Conservation (phyloP, 2,329 filamentous ascomycete species). For the Fusarium burgessii region DNA sequence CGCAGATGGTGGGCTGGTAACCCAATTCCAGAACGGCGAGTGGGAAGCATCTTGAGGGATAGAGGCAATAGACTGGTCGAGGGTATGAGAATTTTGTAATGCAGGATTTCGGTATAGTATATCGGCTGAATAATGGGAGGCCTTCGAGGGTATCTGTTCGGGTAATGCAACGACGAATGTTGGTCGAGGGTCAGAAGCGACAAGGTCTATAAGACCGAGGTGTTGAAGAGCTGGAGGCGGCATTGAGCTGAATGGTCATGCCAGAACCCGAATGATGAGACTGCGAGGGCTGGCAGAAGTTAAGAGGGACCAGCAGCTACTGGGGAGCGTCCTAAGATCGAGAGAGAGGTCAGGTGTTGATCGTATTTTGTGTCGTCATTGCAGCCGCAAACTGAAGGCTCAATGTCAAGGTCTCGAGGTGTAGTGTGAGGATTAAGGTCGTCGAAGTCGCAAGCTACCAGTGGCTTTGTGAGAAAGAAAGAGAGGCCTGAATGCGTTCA, state of each 20-base stretch:
- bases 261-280: not conserved
- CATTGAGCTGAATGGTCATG: constrained; percentile 31
- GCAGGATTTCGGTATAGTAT: constrained; percentile 56
- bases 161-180: constrained; percentile 53
- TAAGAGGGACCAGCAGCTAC: not conserved
- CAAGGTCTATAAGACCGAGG: constrained; percentile 55
- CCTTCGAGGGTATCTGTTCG: constrained; percentile 15
- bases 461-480: constrained; percentile 11
- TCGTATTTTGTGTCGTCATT: constrained; percentile 36
- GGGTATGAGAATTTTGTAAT: constrained; percentile 47
- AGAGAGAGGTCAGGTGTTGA: constrained; percentile 11
- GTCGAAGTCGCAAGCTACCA: constrained; percentile 26
- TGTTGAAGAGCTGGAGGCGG: constrained; percentile 44
- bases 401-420: not conserved
- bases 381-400: constrained; percentile 27
- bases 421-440: constrained; percentile 5
- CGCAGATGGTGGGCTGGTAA: constrained; percentile 42
- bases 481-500: constrained; percentile 1
- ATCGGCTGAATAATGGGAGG: constrained; percentile 13
- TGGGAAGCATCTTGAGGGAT: constrained; percentile 48
- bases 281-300: not conserved
- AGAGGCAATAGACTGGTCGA: constrained; percentile 50
- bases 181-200: constrained; percentile 57
- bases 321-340: constrained; percentile 16
- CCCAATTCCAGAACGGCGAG: constrained; percentile 56